Percentiles rank a stretch among this genome's conserved stretches.
These are phyloP conservation scores for Mimosa pudica DNA, from an alignment of 306 rosid species.

Conservation along the genomic window DNA sequence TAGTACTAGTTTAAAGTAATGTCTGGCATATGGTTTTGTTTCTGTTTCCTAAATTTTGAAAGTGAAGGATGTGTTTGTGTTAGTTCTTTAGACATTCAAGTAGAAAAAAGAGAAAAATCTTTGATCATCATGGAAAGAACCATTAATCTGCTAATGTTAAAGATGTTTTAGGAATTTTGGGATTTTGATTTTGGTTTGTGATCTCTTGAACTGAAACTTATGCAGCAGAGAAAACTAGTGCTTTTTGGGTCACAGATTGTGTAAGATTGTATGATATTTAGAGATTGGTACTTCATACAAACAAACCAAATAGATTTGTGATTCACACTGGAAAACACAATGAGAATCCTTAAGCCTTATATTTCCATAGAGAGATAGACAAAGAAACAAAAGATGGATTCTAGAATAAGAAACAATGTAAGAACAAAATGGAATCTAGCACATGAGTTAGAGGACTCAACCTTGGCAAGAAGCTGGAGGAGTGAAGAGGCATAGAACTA, in stretches of 20 bases:
- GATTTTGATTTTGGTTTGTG: constrained; percentile 1
- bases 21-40: background rate
- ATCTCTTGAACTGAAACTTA: constrained; percentile 27
- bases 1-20: background rate
- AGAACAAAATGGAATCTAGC: background rate
- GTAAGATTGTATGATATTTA: background rate
- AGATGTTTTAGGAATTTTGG: background rate
- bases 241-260: background rate
- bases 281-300: constrained; percentile 6
- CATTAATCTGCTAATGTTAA: background rate
- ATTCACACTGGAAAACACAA: constrained; percentile 29
- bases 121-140: constrained; percentile 12
- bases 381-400: constrained; percentile 14
- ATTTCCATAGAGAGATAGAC: constrained; percentile 1
- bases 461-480: constrained; percentile 59
- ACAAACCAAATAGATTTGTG: background rate
- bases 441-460: constrained; percentile 22
- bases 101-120: background rate
- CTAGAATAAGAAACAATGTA: background rate
- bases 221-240: constrained; percentile 27
- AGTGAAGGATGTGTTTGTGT: background rate
- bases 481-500: constrained; percentile 45
- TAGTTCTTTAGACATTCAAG: background rate
- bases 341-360: background rate
- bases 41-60: background rate